Evolutionary conservation across 2,329 filamentous ascomycete species (phyloP).

Genomic region (Fusarium goolgardi): DNA sequence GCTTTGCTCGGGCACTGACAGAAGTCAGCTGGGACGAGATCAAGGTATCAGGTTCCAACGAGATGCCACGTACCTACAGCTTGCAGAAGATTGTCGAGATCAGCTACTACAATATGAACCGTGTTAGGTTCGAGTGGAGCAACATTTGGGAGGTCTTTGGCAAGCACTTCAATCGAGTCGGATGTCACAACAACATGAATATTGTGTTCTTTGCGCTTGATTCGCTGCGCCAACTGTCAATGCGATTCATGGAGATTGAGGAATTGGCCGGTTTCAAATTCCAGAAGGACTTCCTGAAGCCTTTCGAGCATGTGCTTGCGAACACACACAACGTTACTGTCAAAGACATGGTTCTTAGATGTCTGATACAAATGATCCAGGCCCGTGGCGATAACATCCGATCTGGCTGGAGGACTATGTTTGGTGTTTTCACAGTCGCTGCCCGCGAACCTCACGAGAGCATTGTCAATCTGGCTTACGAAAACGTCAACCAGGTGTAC

Average conservation of each 20-base stretch:
- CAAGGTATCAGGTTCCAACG: constrained; percentile 94
- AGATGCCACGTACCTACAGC: constrained; percentile 95
- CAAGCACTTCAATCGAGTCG: constrained; percentile 97
- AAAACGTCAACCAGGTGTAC: constrained; percentile 96
- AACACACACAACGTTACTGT: constrained; percentile 92
- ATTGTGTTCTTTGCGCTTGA: constrained; percentile 98
- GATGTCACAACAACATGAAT: constrained; percentile 94
- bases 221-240: constrained; percentile 92
- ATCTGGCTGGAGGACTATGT: constrained; percentile 99
- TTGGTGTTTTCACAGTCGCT: constrained; percentile 96
- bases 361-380: constrained; percentile 99
- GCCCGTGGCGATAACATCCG: constrained; percentile 95
- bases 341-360: constrained; percentile 96
- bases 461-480: constrained; percentile 96
- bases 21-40: constrained; percentile 99
- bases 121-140: constrained; percentile 98
- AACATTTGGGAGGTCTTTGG: constrained; percentile 98
- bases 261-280: constrained; percentile 99
- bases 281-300: constrained; percentile 98
- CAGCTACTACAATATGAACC: constrained; percentile 99
- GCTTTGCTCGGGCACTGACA: constrained; percentile 91
- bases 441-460: constrained; percentile 92
- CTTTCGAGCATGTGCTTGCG: constrained; percentile 96
- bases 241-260: constrained; percentile 99
- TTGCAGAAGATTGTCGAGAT: constrained; percentile 98